These are phyloP conservation scores for Gracilaria gracilis DNA, from an alignment of 23 red algal species.

Conservation along the genomic window DNA sequence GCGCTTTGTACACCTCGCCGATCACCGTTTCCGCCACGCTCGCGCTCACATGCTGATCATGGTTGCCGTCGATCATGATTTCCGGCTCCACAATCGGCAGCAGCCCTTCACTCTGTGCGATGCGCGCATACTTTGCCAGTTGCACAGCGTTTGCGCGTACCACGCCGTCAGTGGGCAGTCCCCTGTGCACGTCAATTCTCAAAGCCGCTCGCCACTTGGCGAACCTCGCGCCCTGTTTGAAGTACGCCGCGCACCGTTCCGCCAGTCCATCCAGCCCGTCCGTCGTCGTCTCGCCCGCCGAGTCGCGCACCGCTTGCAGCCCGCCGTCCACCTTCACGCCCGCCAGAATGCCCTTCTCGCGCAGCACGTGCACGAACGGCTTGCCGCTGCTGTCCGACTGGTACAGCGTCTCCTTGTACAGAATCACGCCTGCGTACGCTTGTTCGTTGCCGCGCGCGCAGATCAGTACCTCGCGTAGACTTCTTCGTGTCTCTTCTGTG, in stretches of 20 bases:
- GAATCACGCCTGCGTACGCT: slow-evolving; percentile 83
- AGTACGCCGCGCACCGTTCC: slow-evolving; percentile 81
- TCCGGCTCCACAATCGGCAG: slow-evolving; percentile 99
- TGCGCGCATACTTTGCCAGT: slow-evolving; percentile 83
- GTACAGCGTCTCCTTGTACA: slow-evolving; percentile 92
- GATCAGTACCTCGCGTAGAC: slow-evolving; percentile 83
- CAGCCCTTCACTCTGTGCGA: slow-evolving; percentile 80
- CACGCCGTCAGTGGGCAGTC: slow-evolving; percentile 72
- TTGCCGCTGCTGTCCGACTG: slow-evolving; percentile 58
- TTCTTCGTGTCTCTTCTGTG: slow-evolving; percentile 75
- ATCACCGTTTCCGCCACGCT: slow-evolving; percentile 69
- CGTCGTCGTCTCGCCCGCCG: slow-evolving; percentile 79
- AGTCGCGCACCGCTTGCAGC: slow-evolving; percentile 44
- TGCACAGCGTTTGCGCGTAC: slow-evolving; percentile 70
- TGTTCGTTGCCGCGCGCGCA: slow-evolving; percentile 75
- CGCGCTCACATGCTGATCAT: slow-evolving; percentile 70
- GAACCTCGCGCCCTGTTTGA: slow-evolving; percentile 83
- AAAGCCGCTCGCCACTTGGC: slow-evolving; percentile 92
- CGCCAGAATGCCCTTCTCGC: slow-evolving; percentile 62
- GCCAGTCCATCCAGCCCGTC: slow-evolving; percentile 80
- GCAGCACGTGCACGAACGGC: slow-evolving; percentile 60
- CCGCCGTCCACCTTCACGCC: slow-evolving; percentile 93
- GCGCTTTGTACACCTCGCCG: slow-evolving; percentile 67
- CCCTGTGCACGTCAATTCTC: slow-evolving; percentile 68
- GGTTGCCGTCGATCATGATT: slow-evolving; percentile 86